phyloP scores from a whole-genome alignment of 2,329 filamentous ascomycete genomes.

The Diplodia intermedia region DNA sequence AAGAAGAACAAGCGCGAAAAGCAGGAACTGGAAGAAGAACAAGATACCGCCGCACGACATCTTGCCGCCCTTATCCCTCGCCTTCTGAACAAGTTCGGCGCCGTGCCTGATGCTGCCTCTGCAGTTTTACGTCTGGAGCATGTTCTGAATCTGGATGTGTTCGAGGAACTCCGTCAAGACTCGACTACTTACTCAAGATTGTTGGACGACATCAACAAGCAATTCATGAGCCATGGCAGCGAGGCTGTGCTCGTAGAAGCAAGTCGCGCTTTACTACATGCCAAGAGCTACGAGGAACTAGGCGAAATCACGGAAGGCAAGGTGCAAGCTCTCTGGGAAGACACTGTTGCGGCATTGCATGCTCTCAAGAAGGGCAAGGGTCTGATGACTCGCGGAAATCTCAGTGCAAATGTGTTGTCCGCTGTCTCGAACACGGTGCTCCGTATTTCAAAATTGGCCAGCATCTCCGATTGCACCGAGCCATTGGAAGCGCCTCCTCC shows the following conservation, averaged over 20 bases:
- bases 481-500: slow-evolving; percentile 67
- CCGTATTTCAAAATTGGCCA: slow-evolving; percentile 81
- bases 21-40: slow-evolving; percentile 69
- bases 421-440: slow-evolving; percentile 76
- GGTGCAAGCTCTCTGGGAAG: slow-evolving; percentile 84
- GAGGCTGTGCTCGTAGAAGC: slow-evolving; percentile 85
- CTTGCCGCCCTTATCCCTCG: slow-evolving; percentile 81
- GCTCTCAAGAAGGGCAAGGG: slow-evolving; percentile 73
- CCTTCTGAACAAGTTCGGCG: slow-evolving; percentile 90
- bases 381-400: slow-evolving; percentile 72
- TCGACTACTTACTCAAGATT: slow-evolving; percentile 79
- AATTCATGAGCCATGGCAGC: slow-evolving; percentile 92
- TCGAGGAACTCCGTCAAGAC: slow-evolving; percentile 87
- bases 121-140: slow-evolving; percentile 86
- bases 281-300: slow-evolving; percentile 84
- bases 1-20: slow-evolving; percentile 63
- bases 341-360: slow-evolving; percentile 74
- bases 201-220: slow-evolving; percentile 89
- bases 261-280: slow-evolving; percentile 80
- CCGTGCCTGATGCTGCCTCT: slow-evolving; percentile 84
- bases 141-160: slow-evolving; percentile 83
- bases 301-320: slow-evolving; percentile 85
- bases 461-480: slow-evolving; percentile 78
- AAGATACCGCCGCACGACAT: slow-evolving; percentile 79
- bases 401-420: slow-evolving; percentile 69